Percentiles rank a stretch among this genome's conserved stretches.
Evolutionary conservation across 305 asterid species (phyloP).

Genomic region (Fraxinus paxiana): DNA sequence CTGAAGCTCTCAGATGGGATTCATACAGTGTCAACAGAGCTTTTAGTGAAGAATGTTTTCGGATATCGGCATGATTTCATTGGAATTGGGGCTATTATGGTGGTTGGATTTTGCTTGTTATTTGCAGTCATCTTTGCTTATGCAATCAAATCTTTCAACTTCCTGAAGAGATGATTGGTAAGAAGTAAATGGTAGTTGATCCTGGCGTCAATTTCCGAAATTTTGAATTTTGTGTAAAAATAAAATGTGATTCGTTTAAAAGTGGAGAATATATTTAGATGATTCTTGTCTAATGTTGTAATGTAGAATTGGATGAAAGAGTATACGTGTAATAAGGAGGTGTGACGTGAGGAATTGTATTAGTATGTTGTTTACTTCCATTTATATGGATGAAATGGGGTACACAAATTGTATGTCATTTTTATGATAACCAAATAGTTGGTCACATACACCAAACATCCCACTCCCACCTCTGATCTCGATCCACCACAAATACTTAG

Average conservation of each 20-base stretch:
- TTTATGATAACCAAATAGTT: neutral
- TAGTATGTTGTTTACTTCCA: neutral
- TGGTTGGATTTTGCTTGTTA: conserved; percentile 61
- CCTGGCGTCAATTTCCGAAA: neutral
- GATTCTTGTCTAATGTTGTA: neutral
- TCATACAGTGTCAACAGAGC: conserved; percentile 37
- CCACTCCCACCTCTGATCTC: no score
- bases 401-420: neutral
- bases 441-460: no score
- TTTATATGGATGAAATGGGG: neutral
- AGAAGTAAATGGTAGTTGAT: conserved; percentile 4
- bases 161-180: conserved; percentile 61
- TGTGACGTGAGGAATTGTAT: neutral
- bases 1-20: conserved; percentile 69
- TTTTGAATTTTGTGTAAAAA: neutral
- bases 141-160: conserved; percentile 77
- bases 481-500: no score
- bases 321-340: neutral
- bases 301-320: neutral
- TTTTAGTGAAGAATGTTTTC: conserved; percentile 52
- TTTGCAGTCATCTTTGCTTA: conserved; percentile 76
- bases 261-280: neutral
- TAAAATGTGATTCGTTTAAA: neutral
- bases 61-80: conserved; percentile 75
- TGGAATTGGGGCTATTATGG: conserved; percentile 67